Evolutionary conservation across 495 filamentous ascomycete species (phyloP).

Genomic region (Thermochaetoides thermophila): DNA sequence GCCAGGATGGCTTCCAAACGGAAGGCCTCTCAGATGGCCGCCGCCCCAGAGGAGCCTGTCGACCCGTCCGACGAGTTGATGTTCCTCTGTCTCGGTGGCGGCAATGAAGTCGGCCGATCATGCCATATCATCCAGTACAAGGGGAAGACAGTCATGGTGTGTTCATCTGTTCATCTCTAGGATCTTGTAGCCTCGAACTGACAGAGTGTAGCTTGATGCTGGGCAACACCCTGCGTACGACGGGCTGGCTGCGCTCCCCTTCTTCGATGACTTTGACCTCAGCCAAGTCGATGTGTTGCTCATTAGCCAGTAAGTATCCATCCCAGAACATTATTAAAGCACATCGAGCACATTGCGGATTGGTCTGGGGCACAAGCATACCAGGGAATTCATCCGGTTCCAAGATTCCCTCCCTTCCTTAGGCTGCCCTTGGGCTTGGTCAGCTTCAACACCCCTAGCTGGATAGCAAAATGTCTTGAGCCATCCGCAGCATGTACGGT

Average conservation of each 20-base stretch:
- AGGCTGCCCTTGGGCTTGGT: too few relatives aligned
- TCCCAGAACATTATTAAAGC: too few relatives aligned
- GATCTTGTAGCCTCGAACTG: too few relatives aligned
- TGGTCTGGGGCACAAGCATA: conserved; percentile 13
- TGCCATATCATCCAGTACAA: conserved; percentile 99
- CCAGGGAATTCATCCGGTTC: too few relatives aligned
- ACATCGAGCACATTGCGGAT: too few relatives aligned
- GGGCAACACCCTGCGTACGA: conserved; percentile 97
- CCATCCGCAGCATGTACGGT: conserved; percentile 13
- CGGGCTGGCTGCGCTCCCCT: conserved; percentile 81
- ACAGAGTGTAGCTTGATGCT: conserved; percentile 83
- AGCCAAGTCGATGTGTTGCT: conserved; percentile 93
- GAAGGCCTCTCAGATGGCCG: conserved; percentile 53
- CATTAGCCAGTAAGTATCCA: conserved; percentile 86
- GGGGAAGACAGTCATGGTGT: conserved; percentile 95
- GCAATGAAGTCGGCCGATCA: conserved; percentile 92
- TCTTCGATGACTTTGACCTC: conserved; percentile 96
- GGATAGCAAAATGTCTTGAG: conserved; percentile 1
- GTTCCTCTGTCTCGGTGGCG: conserved; percentile 86
- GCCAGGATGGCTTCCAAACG: conserved; percentile 75
- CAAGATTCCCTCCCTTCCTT: too few relatives aligned
- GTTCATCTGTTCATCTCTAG: too few relatives aligned
- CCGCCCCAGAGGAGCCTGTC: conserved; percentile 49
- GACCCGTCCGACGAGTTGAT: conserved; percentile 76
- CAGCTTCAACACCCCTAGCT: too few relatives aligned